A percentile compares a stretch with the other conserved stretches of the same genome.
Conservation (phyloP, 371 early-diverging fungal species). For the Sporodiniella umbellata region DNA sequence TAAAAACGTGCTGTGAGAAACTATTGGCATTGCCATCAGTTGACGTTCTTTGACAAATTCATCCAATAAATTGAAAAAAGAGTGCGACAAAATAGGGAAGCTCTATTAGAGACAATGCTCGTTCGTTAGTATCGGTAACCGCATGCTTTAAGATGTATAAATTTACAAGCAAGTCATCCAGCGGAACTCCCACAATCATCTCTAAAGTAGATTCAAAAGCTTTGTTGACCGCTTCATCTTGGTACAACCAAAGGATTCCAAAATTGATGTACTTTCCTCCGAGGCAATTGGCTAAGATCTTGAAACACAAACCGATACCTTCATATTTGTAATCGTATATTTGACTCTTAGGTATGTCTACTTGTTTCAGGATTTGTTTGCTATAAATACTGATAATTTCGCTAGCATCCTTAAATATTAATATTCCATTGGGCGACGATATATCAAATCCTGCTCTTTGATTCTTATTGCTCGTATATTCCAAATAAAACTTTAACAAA, state of each 20-base stretch:
- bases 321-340: conserved; percentile 64
- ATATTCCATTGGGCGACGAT: conserved; percentile 83
- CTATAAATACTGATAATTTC: conserved; percentile 52
- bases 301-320: conserved; percentile 74
- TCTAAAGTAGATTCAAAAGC: conserved; percentile 68
- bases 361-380: conserved; percentile 29
- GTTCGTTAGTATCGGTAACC: too few relatives aligned
- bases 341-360: conserved; percentile 20
- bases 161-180: conserved; percentile 70
- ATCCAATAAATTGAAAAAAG: conserved; percentile 63
- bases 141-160: too few relatives aligned
- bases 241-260: conserved; percentile 90
- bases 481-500: conserved; percentile 72
- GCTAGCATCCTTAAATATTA: conserved; percentile 88
- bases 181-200: conserved; percentile 69
- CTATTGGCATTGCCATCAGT: conserved; percentile 53
- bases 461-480: conserved; percentile 77
- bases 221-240: conserved; percentile 78
- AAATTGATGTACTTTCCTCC: conserved; percentile 87
- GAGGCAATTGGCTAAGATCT: conserved; percentile 67
- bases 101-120: conserved; percentile 33
- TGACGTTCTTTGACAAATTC: conserved; percentile 60
- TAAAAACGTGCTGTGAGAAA: conserved; percentile 49
- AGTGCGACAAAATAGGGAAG: conserved; percentile 60
- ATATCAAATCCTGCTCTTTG: conserved; percentile 84